Percentiles rank a stretch among this genome's conserved stretches.
These are phyloP conservation scores for Amauroascus verrucosus DNA, from an alignment of 2,329 filamentous ascomycete species.

Conservation along the genomic window DNA sequence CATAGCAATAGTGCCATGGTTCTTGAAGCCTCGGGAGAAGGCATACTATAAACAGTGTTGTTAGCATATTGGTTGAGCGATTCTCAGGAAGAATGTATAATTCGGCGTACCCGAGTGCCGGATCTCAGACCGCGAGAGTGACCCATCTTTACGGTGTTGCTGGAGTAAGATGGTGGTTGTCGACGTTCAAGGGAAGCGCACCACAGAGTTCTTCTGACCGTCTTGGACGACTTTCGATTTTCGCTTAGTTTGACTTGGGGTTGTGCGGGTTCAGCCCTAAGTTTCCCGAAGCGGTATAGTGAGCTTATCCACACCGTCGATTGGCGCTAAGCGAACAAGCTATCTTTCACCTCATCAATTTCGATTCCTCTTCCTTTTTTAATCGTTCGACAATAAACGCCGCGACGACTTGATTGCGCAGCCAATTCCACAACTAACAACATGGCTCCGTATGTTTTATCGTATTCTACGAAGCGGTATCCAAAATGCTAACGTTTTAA, in stretches of 20 bases:
- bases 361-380: slow-evolving; percentile 6
- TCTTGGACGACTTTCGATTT: slow-evolving; percentile 13
- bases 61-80: slow-evolving; percentile 12
- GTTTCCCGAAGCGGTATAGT: slow-evolving; percentile 8
- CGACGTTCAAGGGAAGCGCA: slow-evolving; percentile 25
- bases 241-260: slow-evolving; percentile 15
- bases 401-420: slow-evolving; percentile 24
- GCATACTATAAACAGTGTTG: slow-evolving; percentile 51
- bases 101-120: slow-evolving; percentile 64
- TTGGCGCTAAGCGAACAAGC: slow-evolving; percentile 16
- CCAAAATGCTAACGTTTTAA: slow-evolving; percentile 20
- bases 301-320: slow-evolving; percentile 3
- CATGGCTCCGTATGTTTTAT: slow-evolving; percentile 38
- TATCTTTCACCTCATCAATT: slow-evolving; percentile 11
- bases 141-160: slow-evolving; percentile 61
- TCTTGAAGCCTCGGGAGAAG: slow-evolving; percentile 88
- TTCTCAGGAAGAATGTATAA: slow-evolving; percentile 3
- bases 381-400: slow-evolving; percentile 10
- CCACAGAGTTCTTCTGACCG: slow-evolving; percentile 9
- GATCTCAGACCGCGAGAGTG: slow-evolving; percentile 78
- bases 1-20: slow-evolving; percentile 88
- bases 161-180: slow-evolving; percentile 33
- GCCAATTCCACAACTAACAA: slow-evolving; percentile 24
- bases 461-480: neutral
- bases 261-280: slow-evolving; percentile 19